Percentiles rank a stretch among this genome's conserved stretches.
phyloP scores from a whole-genome alignment of 768 basidiomycete genomes.

The Pleurotus cornucopiae region DNA sequence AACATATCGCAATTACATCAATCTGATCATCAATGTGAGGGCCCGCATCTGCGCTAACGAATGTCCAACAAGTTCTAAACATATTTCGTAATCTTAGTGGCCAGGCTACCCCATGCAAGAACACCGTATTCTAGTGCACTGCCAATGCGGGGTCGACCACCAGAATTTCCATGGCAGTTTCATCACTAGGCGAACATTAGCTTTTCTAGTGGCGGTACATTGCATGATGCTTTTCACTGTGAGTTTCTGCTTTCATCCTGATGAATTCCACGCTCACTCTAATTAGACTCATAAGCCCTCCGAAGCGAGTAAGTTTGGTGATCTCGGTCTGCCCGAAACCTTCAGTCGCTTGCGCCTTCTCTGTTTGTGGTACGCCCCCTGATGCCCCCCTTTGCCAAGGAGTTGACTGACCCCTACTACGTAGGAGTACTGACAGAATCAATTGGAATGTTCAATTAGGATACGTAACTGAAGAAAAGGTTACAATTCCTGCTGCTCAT shows the following conservation, averaged over 20 bases:
- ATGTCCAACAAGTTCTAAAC: not conserved
- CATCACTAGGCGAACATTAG: not conserved
- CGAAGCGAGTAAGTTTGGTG: not conserved
- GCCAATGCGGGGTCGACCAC: not conserved
- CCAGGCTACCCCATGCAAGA: not conserved
- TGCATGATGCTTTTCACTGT: constrained; percentile 2
- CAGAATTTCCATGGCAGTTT: not conserved
- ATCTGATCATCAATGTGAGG: not conserved
- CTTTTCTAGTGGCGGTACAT: not conserved
- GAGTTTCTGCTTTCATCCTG: not conserved
- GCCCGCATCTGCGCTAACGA: not conserved
- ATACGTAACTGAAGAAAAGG: constrained; percentile 4
- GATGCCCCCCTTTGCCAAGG: not conserved
- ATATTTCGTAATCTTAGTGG: not conserved
- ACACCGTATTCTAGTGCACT: not conserved
- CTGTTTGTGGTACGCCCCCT: not conserved
- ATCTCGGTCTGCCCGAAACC: constrained; percentile 2
- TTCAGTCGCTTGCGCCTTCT: constrained; percentile 5
- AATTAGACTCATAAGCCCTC: not conserved
- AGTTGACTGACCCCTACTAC: not conserved
- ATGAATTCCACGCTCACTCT: not conserved
- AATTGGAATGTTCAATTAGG: constrained; percentile 3
- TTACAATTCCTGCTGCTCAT: not conserved
- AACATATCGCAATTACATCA: not conserved
- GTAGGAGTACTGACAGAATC: not conserved